Evolutionary conservation across 1,284 basidiomycete species (phyloP), one percentile per base, ranked within the genome.

Genomic region (Trametes sp.): DNA sequence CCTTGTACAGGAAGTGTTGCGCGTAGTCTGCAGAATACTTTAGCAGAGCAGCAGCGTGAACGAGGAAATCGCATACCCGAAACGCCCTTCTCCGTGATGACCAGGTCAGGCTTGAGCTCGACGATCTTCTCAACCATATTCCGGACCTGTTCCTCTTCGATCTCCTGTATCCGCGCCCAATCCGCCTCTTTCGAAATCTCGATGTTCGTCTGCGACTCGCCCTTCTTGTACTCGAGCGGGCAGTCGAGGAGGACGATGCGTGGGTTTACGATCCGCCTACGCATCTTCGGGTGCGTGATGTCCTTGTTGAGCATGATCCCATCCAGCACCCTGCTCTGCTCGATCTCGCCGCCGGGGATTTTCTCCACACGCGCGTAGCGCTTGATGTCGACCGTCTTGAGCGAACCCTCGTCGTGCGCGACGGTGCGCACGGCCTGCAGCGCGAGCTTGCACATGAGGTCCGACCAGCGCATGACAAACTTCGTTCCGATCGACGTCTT

Each of bases 401-500:
- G 80, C 29, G 88, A 86, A 62, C 80, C 79, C 16, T 86, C 85
- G 41, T 89, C 88, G 49, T 84, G 79, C 0, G 85, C 84, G 54
- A 98, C 95, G 1, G 90, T 96, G 41, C 92, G 88, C 1, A 98
- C 94, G 1, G 97, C 96, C 68, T 97, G 87, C 33, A 99, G 83
- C 0, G 98, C 98, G 54, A 99, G 90, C 66, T 83, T 87, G 81
- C 97, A 99, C 97, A 99, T 99, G 67, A 98, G 89, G 72, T 98
- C 95, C 0, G 93, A 94, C 97, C 97, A 99, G 53, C 97, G 88
- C 42, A 89, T 90, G 69, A 96, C 95, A 73, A 99, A 98, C 78
- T 99, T 99, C 61, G 98, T 99, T n/a, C 97, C 97, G 78, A 99
- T 98, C 52, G 95, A 97, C 0, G 95, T 98, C 81, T 98, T 98